phyloP scores from a whole-genome alignment of 768 basidiomycete genomes.

The Dendrothele bispora region DNA sequence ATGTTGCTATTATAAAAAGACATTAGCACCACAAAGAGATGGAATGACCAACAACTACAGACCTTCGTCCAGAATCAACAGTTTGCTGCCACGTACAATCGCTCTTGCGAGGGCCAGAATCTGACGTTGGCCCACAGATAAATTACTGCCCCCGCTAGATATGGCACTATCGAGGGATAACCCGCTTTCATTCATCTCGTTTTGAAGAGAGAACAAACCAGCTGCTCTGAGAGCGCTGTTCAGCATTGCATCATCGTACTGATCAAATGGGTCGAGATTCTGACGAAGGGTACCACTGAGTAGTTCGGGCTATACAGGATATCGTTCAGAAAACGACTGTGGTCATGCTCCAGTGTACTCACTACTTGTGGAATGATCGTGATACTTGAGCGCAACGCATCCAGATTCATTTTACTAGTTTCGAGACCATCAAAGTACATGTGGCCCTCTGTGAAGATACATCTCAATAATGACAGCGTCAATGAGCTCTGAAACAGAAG shows the following conservation, averaged over 20 bases:
- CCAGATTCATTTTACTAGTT: slow-evolving; percentile 50
- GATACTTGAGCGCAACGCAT: slow-evolving; percentile 54
- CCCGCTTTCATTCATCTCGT: slow-evolving; percentile 27
- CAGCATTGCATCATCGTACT: slow-evolving; percentile 42
- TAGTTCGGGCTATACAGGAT: slow-evolving; percentile 26
- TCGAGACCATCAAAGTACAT: slow-evolving; percentile 57
- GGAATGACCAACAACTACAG: slow-evolving; percentile 30
- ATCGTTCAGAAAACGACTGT: neutral
- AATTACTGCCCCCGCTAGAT: slow-evolving; percentile 28
- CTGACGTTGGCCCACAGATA: slow-evolving; percentile 48
- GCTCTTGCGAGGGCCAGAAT: slow-evolving; percentile 51
- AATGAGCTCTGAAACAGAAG: slow-evolving; percentile 45
- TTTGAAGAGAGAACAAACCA: slow-evolving; percentile 35
- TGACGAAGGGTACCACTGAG: slow-evolving; percentile 43
- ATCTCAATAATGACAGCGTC: slow-evolving; percentile 54
- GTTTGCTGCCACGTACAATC: slow-evolving; percentile 17
- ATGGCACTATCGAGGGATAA: slow-evolving; percentile 33
- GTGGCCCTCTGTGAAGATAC: slow-evolving; percentile 56
- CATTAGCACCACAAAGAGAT: slow-evolving; percentile 37
- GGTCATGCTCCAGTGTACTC: slow-evolving; percentile 12
- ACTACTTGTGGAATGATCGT: slow-evolving; percentile 59
- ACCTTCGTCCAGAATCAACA: slow-evolving; percentile 28
- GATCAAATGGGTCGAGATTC: slow-evolving; percentile 48
- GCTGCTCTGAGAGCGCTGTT: slow-evolving; percentile 36
- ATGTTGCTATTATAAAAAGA: slow-evolving; percentile 34